Evolutionary conservation across 495 filamentous ascomycete species (phyloP).

Genomic region (Trichoderma virens): DNA sequence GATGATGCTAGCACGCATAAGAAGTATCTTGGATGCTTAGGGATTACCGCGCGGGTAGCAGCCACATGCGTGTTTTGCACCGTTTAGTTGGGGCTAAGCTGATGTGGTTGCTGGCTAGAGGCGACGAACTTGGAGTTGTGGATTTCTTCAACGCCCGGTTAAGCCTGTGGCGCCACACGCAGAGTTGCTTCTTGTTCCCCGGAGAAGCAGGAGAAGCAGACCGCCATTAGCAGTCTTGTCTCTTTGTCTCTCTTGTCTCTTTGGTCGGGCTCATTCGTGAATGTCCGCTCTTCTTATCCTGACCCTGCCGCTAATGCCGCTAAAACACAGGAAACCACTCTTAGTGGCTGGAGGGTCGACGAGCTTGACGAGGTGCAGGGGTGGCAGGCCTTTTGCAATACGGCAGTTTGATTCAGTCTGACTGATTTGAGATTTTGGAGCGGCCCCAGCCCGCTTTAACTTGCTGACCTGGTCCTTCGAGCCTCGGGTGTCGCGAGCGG

Average conservation of each 20-base stretch:
- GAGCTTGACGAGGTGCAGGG: too few relatives aligned
- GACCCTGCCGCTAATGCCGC: not conserved
- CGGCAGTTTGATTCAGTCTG: not conserved
- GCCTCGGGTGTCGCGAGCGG: not conserved
- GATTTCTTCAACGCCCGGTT: too few relatives aligned
- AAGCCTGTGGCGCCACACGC: too few relatives aligned
- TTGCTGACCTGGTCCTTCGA: not conserved
- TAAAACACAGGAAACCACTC: too few relatives aligned
- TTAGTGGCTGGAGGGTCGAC: too few relatives aligned
- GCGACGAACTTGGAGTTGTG: too few relatives aligned
- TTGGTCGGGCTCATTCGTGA: not conserved
- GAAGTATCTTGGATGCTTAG: not conserved
- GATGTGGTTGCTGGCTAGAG: not conserved
- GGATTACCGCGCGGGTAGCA: slow-evolving; percentile 7
- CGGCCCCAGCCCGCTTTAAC: not conserved
- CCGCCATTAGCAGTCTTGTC: not conserved
- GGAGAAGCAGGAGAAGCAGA: too few relatives aligned
- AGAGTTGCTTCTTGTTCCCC: too few relatives aligned
- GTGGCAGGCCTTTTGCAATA: not conserved
- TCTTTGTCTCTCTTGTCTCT: not conserved
- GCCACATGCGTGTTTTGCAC: not conserved
- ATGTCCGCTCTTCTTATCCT: too few relatives aligned
- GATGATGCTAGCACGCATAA: not conserved
- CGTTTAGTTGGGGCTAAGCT: not conserved
- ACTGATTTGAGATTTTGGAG: not conserved